phyloP scores from a whole-genome alignment of 495 filamentous ascomycete genomes.

The Hyphodiscus hymeniophilus region DNA sequence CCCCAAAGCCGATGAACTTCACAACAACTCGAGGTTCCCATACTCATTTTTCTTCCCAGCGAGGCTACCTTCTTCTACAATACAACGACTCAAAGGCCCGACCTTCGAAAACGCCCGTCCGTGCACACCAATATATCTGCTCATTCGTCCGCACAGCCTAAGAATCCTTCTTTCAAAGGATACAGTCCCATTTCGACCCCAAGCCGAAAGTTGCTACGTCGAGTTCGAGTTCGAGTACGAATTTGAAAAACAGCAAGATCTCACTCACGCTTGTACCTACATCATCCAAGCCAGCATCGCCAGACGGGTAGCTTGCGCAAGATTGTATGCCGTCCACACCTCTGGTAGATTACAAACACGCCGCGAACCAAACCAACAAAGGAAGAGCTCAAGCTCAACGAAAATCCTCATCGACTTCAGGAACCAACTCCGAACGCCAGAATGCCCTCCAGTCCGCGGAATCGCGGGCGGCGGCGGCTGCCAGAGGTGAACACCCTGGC shows the following conservation, averaged over 20 bases:
- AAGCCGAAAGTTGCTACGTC: too few relatives aligned
- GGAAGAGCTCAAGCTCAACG: conserved; percentile 12
- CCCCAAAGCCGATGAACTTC: too few relatives aligned
- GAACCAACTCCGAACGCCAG: conserved; percentile 14
- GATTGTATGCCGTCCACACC: conserved; percentile 23
- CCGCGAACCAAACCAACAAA: conserved; percentile 21
- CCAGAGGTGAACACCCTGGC: conserved; percentile 9
- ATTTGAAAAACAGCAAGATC: conserved; percentile 2
- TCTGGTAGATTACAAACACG: conserved; percentile 21
- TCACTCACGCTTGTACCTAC: neutral
- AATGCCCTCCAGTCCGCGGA: conserved; percentile 14
- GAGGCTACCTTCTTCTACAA: conserved; percentile 19
- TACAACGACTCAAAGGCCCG: conserved; percentile 7
- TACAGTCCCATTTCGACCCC: too few relatives aligned
- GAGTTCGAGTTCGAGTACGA: neutral
- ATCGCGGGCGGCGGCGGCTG: conserved; percentile 8
- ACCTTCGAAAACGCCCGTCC: conserved; percentile 7
- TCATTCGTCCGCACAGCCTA: conserved; percentile 1
- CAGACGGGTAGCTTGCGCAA: conserved; percentile 1
- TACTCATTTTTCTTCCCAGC: too few relatives aligned
- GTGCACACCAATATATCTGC: conserved; percentile 5
- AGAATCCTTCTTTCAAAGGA: conserved; percentile 4
- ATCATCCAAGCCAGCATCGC: conserved; percentile 1
- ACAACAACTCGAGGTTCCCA: too few relatives aligned
- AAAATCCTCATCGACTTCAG: conserved; percentile 15